Evolutionary conservation across 495 filamentous ascomycete species (phyloP).

Genomic region (Hypoxylon fuscum): DNA sequence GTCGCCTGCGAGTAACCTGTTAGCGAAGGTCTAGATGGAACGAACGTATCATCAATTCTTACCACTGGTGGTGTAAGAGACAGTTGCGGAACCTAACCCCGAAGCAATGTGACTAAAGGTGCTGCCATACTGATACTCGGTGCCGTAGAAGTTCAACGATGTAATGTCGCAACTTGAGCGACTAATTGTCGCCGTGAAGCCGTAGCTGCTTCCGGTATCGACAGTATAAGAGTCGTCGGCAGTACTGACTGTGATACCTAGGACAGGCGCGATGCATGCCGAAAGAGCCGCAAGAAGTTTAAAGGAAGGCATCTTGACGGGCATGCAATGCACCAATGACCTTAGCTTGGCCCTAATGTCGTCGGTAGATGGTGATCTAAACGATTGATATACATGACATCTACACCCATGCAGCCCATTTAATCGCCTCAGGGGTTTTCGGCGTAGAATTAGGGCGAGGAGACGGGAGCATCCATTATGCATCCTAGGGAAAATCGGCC

Average conservation of each 20-base stretch:
- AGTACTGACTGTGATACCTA: constrained; percentile 46
- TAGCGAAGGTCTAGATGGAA: constrained; percentile 8
- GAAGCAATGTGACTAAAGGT: constrained; percentile 65
- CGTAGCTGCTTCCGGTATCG: constrained; percentile 54
- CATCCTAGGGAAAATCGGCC: neutral
- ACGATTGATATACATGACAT: constrained; percentile 22
- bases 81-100: constrained; percentile 60
- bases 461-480: no score
- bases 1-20: constrained; percentile 40
- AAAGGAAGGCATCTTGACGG: constrained; percentile 18
- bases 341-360: constrained; percentile 6
- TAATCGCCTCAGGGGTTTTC: constrained; percentile 3
- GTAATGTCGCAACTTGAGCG: constrained; percentile 63
- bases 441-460: constrained; percentile 16
- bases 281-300: constrained; percentile 30
- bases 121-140: constrained; percentile 58
- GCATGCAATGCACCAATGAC: constrained; percentile 3
- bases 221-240: constrained; percentile 49
- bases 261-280: constrained; percentile 31
- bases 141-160: constrained; percentile 59
- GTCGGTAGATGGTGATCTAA: constrained; percentile 8
- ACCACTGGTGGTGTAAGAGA: constrained; percentile 47
- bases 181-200: constrained; percentile 59
- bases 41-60: constrained; percentile 8
- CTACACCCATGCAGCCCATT: constrained; percentile 12